Evolutionary conservation across 129 eudicot genomes (phyloP).

Genomic region (Saussurea involucrata): DNA sequence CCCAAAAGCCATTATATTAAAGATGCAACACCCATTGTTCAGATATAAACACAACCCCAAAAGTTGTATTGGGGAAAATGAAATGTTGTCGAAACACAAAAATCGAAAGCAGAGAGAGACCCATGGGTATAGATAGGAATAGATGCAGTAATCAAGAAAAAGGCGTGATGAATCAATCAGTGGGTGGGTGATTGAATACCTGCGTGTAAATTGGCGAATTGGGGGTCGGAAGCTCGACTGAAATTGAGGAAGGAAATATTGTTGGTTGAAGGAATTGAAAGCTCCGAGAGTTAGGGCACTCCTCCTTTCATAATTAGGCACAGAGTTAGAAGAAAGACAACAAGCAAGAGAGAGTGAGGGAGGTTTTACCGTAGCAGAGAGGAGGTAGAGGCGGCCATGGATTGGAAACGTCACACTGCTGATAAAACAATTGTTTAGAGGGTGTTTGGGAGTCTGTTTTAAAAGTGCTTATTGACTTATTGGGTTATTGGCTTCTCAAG

Average conservation of each 20-base stretch:
- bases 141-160: background rate
- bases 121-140: background rate
- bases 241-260: background rate
- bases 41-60: background rate
- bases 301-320: constrained; percentile 15
- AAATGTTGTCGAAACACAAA: background rate
- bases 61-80: constrained; percentile 11
- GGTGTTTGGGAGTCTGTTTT: too few species aligned
- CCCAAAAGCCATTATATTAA: background rate
- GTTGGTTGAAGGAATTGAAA: constrained; percentile 23
- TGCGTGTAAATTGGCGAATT: constrained; percentile 25
- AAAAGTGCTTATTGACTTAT: too few species aligned
- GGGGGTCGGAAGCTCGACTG: constrained; percentile 16
- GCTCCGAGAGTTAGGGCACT: constrained; percentile 29
- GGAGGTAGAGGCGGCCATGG: constrained; percentile 36
- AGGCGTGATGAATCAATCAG: background rate
- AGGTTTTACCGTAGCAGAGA: constrained; percentile 30
- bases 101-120: background rate
- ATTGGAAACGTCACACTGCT: background rate
- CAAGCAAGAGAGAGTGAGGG: background rate
- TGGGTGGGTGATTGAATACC: background rate
- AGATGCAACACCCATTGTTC: background rate
- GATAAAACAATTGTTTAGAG: too few species aligned
- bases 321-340: background rate
- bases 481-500: too few species aligned